phyloP scores from a whole-genome alignment of 139 green algal genomes.

The Gonium pectorale region DNA sequence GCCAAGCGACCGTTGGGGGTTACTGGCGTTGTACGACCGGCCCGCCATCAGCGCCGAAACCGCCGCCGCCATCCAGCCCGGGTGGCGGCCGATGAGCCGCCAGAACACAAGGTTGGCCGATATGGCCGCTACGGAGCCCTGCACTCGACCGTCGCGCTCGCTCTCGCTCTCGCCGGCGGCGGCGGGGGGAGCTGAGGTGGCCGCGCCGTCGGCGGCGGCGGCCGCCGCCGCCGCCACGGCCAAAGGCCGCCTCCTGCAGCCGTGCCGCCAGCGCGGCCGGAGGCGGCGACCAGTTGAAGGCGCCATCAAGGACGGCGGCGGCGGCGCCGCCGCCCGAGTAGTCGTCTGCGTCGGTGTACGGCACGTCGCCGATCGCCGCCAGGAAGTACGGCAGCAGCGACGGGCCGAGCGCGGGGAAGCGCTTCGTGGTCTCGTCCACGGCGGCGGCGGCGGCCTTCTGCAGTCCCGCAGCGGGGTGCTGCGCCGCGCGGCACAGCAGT shows the following conservation, averaged over 20 bases:
- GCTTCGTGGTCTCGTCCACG: conserved; percentile 68
- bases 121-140: conserved; percentile 53
- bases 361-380: conserved; percentile 64
- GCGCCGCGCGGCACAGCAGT: conserved; percentile 3
- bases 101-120: conserved; percentile 42
- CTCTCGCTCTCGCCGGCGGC: conserved; percentile 1
- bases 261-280: neutral
- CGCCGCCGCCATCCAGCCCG: conserved; percentile 41
- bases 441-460: neutral
- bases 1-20: conserved; percentile 54
- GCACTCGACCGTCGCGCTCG: conserved; percentile 53
- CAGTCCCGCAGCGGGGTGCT: neutral
- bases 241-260: conserved; percentile 12
- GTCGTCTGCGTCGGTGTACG: too few relatives aligned
- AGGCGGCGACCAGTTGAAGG: too few relatives aligned
- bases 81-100: conserved; percentile 47
- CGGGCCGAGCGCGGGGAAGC: conserved; percentile 68
- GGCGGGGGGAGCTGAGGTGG: conserved; percentile 20
- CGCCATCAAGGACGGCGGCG: neutral
- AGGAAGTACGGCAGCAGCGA: conserved; percentile 57
- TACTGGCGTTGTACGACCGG: conserved; percentile 52
- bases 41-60: conserved; percentile 58
- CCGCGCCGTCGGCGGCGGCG: conserved; percentile 26
- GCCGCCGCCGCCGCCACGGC: neutral
- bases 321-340: neutral